Evolutionary conservation across 768 basidiomycete genomes (phyloP), one percentile per base, ranked within the genome.

Genomic region (Mycena olivaceomarginata): DNA sequence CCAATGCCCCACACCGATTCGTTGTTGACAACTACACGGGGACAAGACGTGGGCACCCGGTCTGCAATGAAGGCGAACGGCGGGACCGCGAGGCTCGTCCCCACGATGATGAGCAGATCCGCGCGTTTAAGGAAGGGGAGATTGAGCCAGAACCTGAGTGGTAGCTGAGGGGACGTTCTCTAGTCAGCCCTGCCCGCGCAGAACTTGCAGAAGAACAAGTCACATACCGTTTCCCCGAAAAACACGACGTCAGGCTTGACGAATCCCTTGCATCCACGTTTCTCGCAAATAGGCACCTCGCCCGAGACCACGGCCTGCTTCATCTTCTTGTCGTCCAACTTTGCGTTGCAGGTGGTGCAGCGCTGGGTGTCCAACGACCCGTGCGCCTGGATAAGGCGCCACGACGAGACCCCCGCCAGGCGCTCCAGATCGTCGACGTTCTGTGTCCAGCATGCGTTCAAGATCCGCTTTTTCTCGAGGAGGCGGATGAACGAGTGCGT

Each of bases 401-500:
- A 56, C n/a, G 74, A 22, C 0, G 74, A 60, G 18, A 75, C 39
- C 0, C 74, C 74, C 20, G 74, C 74, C 2, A 70, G 41, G 16
- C 68, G 41, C 68, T 75, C 74, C 18, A 75, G 31, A 2, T 20
- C 43, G 43, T 70, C 74, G 31, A 75, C 74, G 43, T 75, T 75
- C 37, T 75, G 74, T 25, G 68, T 39, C 74, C 74, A 75, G 20
- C 62, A 64, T 2, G 67, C 62, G 25, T 65, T 70, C 13, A 75
- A 40, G n/a, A 70, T 16, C 8, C 63, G 67, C 31, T 51, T 48
- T 31, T 31, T 57, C 16, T 70, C 67, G 13, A 75, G 74, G 46
- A 75, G 74, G 66, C 74, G 68, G 43, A 75, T 41, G 74, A 75
- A 75, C 2, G 68, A 75, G 68, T 75, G 74, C 22, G 74, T 75